Evolutionary conservation across 2,329 filamentous ascomycete genomes (phyloP).

Genomic region (Colletotrichum endophyticum): DNA sequence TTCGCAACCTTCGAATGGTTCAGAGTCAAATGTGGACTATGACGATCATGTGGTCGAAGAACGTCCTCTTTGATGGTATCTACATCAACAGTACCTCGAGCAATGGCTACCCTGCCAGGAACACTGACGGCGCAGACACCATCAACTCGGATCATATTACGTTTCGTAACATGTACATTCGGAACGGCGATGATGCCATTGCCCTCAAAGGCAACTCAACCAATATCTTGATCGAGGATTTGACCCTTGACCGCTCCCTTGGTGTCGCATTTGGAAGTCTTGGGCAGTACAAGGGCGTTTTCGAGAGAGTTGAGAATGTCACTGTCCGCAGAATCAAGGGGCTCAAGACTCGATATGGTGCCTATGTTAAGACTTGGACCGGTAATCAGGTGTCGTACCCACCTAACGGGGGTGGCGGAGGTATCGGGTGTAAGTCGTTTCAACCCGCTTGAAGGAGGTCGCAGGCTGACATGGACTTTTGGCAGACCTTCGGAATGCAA

Average conservation of each 20-base stretch:
- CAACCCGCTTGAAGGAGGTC: background rate
- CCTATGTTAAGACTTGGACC: background rate
- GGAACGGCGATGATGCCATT: background rate
- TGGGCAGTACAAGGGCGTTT: background rate
- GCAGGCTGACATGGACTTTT: fast-evolving
- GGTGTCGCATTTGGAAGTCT: background rate
- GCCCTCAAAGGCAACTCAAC: background rate
- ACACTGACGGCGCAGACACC: background rate
- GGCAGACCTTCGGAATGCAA: background rate
- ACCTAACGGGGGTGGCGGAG: background rate
- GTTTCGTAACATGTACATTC: background rate
- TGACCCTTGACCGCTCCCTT: background rate
- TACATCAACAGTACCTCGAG: background rate
- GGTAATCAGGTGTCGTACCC: background rate
- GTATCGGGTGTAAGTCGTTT: background rate
- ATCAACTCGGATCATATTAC: background rate
- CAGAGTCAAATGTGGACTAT: background rate
- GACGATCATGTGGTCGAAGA: background rate
- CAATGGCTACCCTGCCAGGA: background rate
- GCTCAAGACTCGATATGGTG: background rate
- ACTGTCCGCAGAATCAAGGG: background rate
- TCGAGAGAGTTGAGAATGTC: background rate
- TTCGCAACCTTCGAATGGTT: background rate
- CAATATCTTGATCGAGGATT: background rate
- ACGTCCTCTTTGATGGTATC: background rate